Base-by-base conservation (phyloP, 305 asterid genomes). In the Andrographis paniculata region DNA sequence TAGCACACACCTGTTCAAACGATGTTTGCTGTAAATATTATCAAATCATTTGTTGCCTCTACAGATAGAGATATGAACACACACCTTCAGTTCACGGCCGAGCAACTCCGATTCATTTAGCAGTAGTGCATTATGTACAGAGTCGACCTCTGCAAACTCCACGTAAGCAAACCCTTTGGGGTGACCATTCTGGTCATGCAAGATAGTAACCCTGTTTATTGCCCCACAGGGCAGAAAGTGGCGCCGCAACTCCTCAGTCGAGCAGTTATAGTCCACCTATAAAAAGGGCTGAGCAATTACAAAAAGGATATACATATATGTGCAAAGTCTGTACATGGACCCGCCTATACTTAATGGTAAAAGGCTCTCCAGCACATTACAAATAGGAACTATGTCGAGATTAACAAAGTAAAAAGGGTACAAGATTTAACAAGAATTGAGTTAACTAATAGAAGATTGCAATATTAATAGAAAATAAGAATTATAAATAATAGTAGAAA, bases 1-100 rank as follows among this genome's bases (percentile, higher is more conserved):
- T 78, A 42, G 70, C 78, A 36, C 71, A 72, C 19, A 78, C 76
- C 87, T 78, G 66, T 45, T 27, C 35, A 39, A 55, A 24, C 30
- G 6, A 24, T 24, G 8, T 24, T 24, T 24, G 4, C 30, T 24
- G 30, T 24, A 24, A 24, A 24, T 3, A 24, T 24, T 24, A 13
- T 13, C 1, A 17, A 37, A 37, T 3, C 14, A 37, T 13, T 13
- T 2, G 8, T 37, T 13, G 38, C 8, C 42, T 1, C 17, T 13
- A 37, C 17, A 37, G 17, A 14, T 9, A 0, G 14, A 13, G 42
- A 37, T 37, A 2, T 2, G 16, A 13, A 13, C 39, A 33, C 9
- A 2, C 9, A 33, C 42, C 42, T 37, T 37, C 16, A 37, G 4
- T 37, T 37, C 17, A 1, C 42, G 42, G 17, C 42, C 42, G 14